Base-by-base conservation (phyloP, 2,329 filamentous ascomycete genomes). In the Cladophialophora immunda region DNA sequence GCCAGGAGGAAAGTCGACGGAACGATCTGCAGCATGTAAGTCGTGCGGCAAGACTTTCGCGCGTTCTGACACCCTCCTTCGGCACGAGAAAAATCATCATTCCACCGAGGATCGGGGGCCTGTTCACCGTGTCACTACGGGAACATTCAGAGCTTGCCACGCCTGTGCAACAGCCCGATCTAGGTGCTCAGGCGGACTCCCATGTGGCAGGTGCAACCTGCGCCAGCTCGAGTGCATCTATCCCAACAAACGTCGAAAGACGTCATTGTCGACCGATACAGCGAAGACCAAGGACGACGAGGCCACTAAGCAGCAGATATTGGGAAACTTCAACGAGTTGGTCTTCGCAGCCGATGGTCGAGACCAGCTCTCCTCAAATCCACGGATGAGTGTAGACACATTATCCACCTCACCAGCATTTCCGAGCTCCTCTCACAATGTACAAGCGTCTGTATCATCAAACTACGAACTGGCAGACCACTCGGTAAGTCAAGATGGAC, bases 21-120 rank as follows among this genome's bases (percentile, higher is more conserved):
- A 66, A 47, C 57, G 68, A 19, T 69, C 68, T n/a, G 62, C 68
- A 36, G 68, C 65, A 29, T 69, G 68, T 63, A 30, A 47, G 30
- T 57, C 32, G 0, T 71, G 69, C 45, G 65, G 67, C 30, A 71
- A 70, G 53, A 64, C 65, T 7, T 71, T 71, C 41, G 68, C 69
- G 17, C 68, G 69, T 32, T 69, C 67, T 53, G 79, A 81, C 65
- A 81, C 79, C 0, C 76, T 80, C 7, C 78, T 80, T 71, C 79
- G 79, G 19, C 79, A 81, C 67, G 78, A 79, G 58, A 70, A 79
- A 62, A 81, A 77, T 63, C 79, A 80, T 58, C 79, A 80, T 73
- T 75, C 76, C 22, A 70, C 75, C 25, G 63, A 67, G 38, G 69
- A 68, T 58, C 62, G 69, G 13, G 78, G 73, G n/a, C 72, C 67